Conservation (phyloP, 129 eudicot species). For the Lonicera japonica region DNA sequence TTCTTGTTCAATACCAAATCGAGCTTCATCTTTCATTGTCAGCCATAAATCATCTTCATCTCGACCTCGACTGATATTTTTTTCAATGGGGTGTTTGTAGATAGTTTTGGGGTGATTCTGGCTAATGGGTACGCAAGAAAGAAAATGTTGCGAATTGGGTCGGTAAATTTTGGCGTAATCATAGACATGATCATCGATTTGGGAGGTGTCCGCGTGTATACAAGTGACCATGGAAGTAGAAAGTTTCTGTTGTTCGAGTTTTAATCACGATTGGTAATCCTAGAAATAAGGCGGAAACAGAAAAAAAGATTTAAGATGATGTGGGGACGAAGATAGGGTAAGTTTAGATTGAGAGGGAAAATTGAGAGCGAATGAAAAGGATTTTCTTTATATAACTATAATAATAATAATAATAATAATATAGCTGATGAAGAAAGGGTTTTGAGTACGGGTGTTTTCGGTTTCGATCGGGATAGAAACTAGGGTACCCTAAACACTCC, state of each 20-base stretch:
- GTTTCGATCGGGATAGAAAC: too few relatives aligned
- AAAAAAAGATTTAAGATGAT: not conserved
- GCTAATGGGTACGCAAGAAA: constrained; percentile 42
- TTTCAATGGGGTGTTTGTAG: not conserved
- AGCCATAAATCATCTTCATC: constrained; percentile 44
- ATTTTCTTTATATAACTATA: too few relatives aligned
- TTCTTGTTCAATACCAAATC: constrained; percentile 49
- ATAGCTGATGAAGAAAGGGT: too few relatives aligned
- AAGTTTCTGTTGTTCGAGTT: constrained; percentile 1
- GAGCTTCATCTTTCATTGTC: constrained; percentile 63
- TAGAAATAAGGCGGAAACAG: not conserved
- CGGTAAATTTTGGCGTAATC: constrained; percentile 28
- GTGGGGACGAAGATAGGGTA: not conserved
- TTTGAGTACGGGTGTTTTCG: too few relatives aligned
- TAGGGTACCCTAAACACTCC: too few relatives aligned
- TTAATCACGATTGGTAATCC: constrained; percentile 1
- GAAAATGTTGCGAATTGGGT: constrained; percentile 43
- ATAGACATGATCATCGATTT: constrained; percentile 29
- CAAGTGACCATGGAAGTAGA: constrained; percentile 38
- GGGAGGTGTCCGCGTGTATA: constrained; percentile 25
- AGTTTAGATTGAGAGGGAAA: too few relatives aligned
- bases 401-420: too few relatives aligned
- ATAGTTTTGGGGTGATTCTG: constrained; percentile 21
- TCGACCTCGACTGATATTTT: not conserved
- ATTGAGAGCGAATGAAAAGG: too few relatives aligned